Evolutionary conservation across 345 rosid species (phyloP).

Genomic region (Hevea brasiliensis): DNA sequence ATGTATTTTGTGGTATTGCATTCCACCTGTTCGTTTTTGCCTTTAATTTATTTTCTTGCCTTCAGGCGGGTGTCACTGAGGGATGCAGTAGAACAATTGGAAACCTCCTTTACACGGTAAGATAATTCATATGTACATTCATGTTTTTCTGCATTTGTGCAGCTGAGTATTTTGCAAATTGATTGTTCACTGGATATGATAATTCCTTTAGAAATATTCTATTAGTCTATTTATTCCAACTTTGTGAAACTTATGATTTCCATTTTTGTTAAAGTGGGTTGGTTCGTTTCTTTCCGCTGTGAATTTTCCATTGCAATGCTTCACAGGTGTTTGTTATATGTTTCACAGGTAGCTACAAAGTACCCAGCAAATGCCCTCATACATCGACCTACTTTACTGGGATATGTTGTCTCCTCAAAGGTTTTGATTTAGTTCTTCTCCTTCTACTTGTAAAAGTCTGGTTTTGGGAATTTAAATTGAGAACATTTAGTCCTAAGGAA

Average conservation of each 20-base stretch:
- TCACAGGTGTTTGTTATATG: background rate
- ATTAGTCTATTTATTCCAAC: background rate
- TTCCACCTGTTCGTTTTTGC: background rate
- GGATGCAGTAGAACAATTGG: conserved; percentile 82
- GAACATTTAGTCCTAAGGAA: background rate
- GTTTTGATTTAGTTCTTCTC: conserved; percentile 26
- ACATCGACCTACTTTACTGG: conserved; percentile 75
- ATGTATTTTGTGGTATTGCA: too few relatives aligned
- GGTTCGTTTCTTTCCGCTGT: background rate
- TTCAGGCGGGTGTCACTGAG: conserved; percentile 76
- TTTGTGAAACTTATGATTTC: conserved; percentile 2
- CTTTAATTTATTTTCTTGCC: conserved; percentile 5
- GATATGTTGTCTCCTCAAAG: conserved; percentile 65
- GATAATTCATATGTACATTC: conserved; percentile 2
- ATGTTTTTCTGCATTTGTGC: background rate
- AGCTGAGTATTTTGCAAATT: background rate
- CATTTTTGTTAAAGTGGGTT: background rate
- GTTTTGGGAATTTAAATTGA: background rate
- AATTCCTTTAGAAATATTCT: background rate
- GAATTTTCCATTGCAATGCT: background rate
- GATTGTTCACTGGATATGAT: background rate
- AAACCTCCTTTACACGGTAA: conserved; percentile 80
- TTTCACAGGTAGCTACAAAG: conserved; percentile 75
- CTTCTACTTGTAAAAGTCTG: background rate
- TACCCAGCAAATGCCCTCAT: conserved; percentile 70